Percentiles rank a stretch among this genome's conserved stretches.
Evolutionary conservation across 2,329 filamentous ascomycete species (phyloP).

Genomic region (Arthrobotrys megalospora): DNA sequence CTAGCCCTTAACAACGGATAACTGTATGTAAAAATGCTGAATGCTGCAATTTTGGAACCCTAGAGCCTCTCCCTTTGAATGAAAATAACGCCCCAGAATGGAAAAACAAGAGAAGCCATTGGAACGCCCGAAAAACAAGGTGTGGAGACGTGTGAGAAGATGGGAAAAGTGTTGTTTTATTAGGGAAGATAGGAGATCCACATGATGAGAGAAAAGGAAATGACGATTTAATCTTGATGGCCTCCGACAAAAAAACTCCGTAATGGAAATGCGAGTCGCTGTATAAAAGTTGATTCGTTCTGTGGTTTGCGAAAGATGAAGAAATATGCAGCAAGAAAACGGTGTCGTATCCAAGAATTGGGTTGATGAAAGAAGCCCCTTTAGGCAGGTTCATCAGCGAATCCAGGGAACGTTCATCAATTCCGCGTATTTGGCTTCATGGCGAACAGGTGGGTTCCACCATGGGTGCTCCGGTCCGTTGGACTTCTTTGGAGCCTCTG

Average conservation of each 20-base stretch:
- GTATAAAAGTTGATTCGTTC: conserved; percentile 8
- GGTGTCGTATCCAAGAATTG: conserved; percentile 8
- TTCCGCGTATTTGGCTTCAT: conserved; percentile 60
- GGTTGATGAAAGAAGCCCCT: neutral
- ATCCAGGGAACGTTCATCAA: conserved; percentile 59
- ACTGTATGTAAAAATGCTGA: conserved; percentile 5
- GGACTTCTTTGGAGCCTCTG: conserved; percentile 20
- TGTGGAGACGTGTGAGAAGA: conserved; percentile 1
- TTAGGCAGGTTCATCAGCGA: conserved; percentile 1
- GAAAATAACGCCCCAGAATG: conserved; percentile 5
- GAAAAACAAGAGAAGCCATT: neutral
- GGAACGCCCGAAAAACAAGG: conserved; percentile 14
- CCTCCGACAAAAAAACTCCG: conserved; percentile 17
- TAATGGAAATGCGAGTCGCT: conserved; percentile 23
- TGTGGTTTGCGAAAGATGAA: neutral
- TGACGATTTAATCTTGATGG: neutral
- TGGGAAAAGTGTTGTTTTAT: conserved; percentile 16
- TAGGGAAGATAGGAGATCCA: neutral
- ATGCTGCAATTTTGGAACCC: conserved; percentile 9
- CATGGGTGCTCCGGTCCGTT: conserved; percentile 38
- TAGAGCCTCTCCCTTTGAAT: neutral
- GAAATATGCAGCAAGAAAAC: neutral
- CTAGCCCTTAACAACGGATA: conserved; percentile 22
- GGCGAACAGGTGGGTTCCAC: conserved; percentile 56
- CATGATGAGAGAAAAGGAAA: neutral